phyloP scores from a whole-genome alignment of 2,329 filamentous ascomycete species.

The Hirsutella minnesotensis region DNA sequence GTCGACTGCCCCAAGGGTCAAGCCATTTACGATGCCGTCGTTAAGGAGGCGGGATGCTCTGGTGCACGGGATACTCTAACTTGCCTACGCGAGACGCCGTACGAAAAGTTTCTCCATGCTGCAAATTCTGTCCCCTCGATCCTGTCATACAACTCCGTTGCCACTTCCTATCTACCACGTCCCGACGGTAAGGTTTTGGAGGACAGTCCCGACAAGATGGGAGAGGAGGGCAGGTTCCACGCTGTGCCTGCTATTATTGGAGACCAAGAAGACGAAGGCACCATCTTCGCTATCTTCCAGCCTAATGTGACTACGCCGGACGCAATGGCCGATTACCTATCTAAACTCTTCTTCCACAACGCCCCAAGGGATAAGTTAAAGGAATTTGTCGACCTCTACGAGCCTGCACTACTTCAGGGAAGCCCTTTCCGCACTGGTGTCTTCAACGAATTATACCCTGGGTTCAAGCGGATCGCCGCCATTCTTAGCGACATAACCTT shows the following conservation, averaged over 20 bases:
- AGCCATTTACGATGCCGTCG: slow-evolving; percentile 49
- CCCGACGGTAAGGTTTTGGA: slow-evolving; percentile 55
- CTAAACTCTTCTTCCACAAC: slow-evolving; percentile 44
- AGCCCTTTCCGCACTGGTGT: slow-evolving; percentile 60
- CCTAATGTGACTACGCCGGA: slow-evolving; percentile 51
- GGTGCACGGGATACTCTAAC: slow-evolving; percentile 42
- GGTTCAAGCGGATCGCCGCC: slow-evolving; percentile 66
- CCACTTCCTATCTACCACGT: slow-evolving; percentile 62
- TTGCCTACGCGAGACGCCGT: slow-evolving; percentile 52
- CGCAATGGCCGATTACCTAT: slow-evolving; percentile 50
- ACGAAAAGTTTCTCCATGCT: slow-evolving; percentile 50
- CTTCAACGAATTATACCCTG: slow-evolving; percentile 62
- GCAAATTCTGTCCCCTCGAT: slow-evolving; percentile 59
- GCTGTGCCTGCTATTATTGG: slow-evolving; percentile 47
- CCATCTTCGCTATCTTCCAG: slow-evolving; percentile 60
- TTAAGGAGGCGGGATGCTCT: slow-evolving; percentile 49
- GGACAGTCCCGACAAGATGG: slow-evolving; percentile 49
- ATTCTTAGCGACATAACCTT: slow-evolving; percentile 67
- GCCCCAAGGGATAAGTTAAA: slow-evolving; percentile 39
- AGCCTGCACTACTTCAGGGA: slow-evolving; percentile 40
- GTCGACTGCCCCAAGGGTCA: slow-evolving; percentile 58
- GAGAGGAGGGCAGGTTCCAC: slow-evolving; percentile 34
- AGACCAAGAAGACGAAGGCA: slow-evolving; percentile 72
- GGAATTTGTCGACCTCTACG: slow-evolving; percentile 51
- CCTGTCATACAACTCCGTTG: slow-evolving; percentile 54